Percentiles rank a stretch among this genome's conserved stretches.
Evolutionary conservation across 202 grass and related monocot species (phyloP).

Genomic region (Setaria viridis): DNA sequence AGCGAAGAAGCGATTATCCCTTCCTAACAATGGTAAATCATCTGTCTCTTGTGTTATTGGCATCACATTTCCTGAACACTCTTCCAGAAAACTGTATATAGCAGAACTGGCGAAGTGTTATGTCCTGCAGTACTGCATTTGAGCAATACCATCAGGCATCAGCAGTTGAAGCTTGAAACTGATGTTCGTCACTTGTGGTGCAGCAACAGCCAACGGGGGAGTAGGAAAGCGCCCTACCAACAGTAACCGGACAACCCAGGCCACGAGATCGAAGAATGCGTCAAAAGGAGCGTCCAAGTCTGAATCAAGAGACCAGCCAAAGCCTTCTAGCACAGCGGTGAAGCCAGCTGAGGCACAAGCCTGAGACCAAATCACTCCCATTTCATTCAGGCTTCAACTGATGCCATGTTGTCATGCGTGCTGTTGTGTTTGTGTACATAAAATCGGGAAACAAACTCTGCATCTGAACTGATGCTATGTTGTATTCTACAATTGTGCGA

Average conservation of each 20-base stretch:
- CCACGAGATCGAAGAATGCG: conserved; percentile 26
- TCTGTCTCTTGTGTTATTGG: neutral
- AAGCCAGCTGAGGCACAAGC: conserved; percentile 38
- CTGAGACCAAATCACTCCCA: conserved; percentile 20
- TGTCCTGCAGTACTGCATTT: conserved; percentile 16
- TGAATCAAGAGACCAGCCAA: conserved; percentile 20
- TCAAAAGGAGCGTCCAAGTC: conserved; percentile 40
- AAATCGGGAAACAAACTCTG: neutral
- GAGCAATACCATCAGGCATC: neutral
- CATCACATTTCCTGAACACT: neutral
- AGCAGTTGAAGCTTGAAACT: neutral
- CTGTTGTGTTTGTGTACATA: conserved; percentile 44
- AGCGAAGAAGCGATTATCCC: conserved; percentile 56
- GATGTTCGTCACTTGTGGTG: conserved; percentile 17
- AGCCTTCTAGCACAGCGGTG: conserved; percentile 16
- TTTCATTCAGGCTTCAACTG: neutral
- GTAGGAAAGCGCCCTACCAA: conserved; percentile 21
- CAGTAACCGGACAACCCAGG: neutral
- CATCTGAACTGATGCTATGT: conserved; percentile 26
- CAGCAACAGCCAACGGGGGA: conserved; percentile 14
- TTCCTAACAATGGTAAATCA: conserved; percentile 63
- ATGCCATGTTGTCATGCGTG: conserved; percentile 24
- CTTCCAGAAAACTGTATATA: conserved; percentile 1
- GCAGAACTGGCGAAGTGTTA: conserved; percentile 1
- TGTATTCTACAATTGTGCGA: neutral